Percentiles rank a stretch among this genome's conserved stretches.
These are phyloP conservation scores for Phyllostachys edulis DNA, from an alignment of 176 grass and related monocot species.

Conservation along the genomic window DNA sequence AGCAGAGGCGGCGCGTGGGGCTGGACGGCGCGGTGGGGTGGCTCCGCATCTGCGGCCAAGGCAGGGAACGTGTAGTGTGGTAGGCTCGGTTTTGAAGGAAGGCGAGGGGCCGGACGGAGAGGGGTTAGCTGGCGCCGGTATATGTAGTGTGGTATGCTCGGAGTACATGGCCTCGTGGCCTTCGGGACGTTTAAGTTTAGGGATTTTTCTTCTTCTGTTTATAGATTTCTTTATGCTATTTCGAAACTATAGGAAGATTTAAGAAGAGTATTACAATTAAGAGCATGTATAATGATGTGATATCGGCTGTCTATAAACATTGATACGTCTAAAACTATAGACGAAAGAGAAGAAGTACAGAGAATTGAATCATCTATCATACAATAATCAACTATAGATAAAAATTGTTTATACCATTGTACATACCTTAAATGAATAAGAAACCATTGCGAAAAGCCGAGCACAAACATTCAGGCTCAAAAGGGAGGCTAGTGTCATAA, in stretches of 20 bases:
- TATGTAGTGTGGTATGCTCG: slow-evolving; percentile 1
- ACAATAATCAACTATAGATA: too few relatives aligned
- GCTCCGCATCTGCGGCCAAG: slow-evolving; percentile 19
- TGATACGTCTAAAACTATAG: too few relatives aligned
- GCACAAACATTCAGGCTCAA: background rate
- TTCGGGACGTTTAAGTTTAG: background rate
- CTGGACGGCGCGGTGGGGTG: slow-evolving; percentile 7
- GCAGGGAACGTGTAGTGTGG: background rate
- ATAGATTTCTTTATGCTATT: too few relatives aligned
- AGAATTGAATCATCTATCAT: too few relatives aligned
- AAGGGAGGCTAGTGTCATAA: background rate
- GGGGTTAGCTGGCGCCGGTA: background rate
- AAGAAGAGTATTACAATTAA: too few relatives aligned
- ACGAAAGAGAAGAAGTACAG: too few relatives aligned
- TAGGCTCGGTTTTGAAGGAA: background rate
- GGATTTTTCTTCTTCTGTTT: background rate
- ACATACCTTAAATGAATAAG: too few relatives aligned
- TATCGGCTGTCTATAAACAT: too few relatives aligned
- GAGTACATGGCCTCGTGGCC: background rate
- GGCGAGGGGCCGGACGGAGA: background rate
- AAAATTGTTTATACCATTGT: too few relatives aligned
- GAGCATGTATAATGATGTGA: too few relatives aligned
- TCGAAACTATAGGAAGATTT: too few relatives aligned
- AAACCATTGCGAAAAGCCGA: background rate
- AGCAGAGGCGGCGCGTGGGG: background rate